Evolutionary conservation across 306 rosid genomes (phyloP), one percentile per base, ranked within the genome.

Genomic region (Cyamopsis tetragonoloba): DNA sequence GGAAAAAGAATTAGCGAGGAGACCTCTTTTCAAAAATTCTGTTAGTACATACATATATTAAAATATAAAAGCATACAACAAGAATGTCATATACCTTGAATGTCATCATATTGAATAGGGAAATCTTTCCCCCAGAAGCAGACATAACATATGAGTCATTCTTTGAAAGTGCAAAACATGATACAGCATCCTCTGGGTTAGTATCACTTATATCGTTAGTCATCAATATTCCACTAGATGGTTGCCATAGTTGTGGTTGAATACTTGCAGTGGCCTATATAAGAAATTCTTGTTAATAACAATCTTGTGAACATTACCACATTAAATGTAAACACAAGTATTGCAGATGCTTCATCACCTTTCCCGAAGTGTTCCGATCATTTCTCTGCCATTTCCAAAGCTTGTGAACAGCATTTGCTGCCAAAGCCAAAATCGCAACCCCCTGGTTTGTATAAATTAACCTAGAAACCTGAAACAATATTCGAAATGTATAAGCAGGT

Each of bases 371-470:
- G 56, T 70, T 95, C 59, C 92, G 79, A 4, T 90, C 96, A 88
- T 85, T 90, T 81, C 87, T 84, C 87, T 86, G 97, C 99, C 99
- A 95, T 79, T 85, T 95, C 99, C 99, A 95, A 72, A 95, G 91
- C 79, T 95, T 95, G 74, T 95, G 99, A 75, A 88, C 96, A 27
- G 96, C 99, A 90, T 88, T 95, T 71, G 97, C 88, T 71, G 99
- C 91, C 81, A 95, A 85, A 30, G 97, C 99, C 82, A 95, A 76
- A 76, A 95, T 77, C 2, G 96, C 95, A 46, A 86, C 80, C 70
- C 97, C 99, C 37, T 96, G 89, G 78, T 95, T 95, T 50, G 99
- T 95, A 74, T 95, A 95, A 61, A 95, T 90, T 81, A 95, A 81
- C 75, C 97, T 87, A 68, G 97, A 83, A 70, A 95, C 96, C 99